Conservation (phyloP, 2,329 filamentous ascomycete species). For the Metarhizium album region DNA sequence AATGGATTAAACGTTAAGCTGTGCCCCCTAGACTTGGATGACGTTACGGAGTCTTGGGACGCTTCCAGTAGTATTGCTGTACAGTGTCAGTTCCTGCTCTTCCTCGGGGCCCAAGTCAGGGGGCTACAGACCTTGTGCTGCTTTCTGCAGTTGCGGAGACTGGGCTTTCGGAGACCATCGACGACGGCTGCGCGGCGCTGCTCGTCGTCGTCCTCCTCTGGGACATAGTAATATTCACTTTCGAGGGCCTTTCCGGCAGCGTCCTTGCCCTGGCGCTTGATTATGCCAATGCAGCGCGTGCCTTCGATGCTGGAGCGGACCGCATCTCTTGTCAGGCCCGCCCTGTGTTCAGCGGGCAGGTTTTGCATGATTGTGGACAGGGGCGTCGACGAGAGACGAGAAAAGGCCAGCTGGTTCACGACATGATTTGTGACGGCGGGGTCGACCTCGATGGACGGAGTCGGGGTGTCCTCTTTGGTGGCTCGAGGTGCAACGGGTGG, state of each 20-base stretch:
- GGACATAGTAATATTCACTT: conserved; percentile 94
- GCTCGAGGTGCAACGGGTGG: conserved; percentile 10
- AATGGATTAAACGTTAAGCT: background rate
- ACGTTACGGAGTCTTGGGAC: conserved; percentile 44
- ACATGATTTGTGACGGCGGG: conserved; percentile 65
- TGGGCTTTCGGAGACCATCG: conserved; percentile 77
- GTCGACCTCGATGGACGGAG: conserved; percentile 24
- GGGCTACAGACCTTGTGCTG: conserved; percentile 76
- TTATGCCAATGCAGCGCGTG: conserved; percentile 75
- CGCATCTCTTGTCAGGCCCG: conserved; percentile 46
- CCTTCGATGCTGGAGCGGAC: conserved; percentile 63
- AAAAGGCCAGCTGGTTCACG: conserved; percentile 91
- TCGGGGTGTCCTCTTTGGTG: conserved; percentile 10
- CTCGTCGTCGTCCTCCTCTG: conserved; percentile 73
- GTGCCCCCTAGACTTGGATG: background rate
- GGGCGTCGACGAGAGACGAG: conserved; percentile 81
- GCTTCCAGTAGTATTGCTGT: conserved; percentile 63
- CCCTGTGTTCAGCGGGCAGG: conserved; percentile 58
- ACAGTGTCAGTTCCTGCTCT: conserved; percentile 1
- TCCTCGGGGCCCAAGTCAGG: conserved; percentile 8
- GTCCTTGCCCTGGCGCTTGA: conserved; percentile 85
- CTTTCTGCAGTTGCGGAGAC: conserved; percentile 80
- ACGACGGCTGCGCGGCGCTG: conserved; percentile 75
- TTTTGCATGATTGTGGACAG: conserved; percentile 82
- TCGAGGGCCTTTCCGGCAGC: conserved; percentile 88